Conservation (phyloP, 768 basidiomycete species). For the Amanita exitialis region DNA sequence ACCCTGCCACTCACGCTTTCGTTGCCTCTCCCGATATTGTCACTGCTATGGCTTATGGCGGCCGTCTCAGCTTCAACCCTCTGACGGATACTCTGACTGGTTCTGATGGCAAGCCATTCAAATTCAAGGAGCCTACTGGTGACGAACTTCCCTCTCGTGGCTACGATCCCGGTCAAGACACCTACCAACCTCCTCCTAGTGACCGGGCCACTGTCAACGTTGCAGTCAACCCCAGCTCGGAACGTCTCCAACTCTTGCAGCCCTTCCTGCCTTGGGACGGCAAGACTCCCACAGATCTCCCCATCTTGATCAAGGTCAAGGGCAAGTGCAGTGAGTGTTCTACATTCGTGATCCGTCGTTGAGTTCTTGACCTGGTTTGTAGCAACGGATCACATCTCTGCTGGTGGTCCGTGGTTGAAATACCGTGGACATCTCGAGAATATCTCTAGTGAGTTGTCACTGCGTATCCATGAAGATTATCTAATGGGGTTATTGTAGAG, state of each 20-base stretch:
- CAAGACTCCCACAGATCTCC: constrained; percentile 80
- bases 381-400: constrained; percentile 92
- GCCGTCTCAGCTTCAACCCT: constrained; percentile 94
- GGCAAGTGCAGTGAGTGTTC: constrained; percentile 91
- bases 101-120: constrained; percentile 92
- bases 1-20: constrained; percentile 97
- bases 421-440: constrained; percentile 98
- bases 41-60: constrained; percentile 94
- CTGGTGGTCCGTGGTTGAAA: constrained; percentile 99
- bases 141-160: constrained; percentile 91
- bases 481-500: constrained; percentile 34
- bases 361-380: constrained; percentile 5
- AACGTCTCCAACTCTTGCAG: constrained; percentile 84
- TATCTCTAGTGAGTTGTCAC: constrained; percentile 68
- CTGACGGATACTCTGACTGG: constrained; percentile 83
- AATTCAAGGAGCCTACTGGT: constrained; percentile 88
- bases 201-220: constrained; percentile 81
- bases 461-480: neutral
- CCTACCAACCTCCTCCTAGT: constrained; percentile 88
- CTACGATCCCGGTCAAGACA: constrained; percentile 95
- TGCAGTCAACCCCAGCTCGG: constrained; percentile 73
- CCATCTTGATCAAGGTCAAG: constrained; percentile 94
- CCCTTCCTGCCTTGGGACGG: constrained; percentile 94
- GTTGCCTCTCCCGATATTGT: constrained; percentile 92
- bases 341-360: neutral